These are phyloP conservation scores for Trichosporon asahii DNA, from an alignment of 1,284 basidiomycete genomes.

Conservation along the genomic window DNA sequence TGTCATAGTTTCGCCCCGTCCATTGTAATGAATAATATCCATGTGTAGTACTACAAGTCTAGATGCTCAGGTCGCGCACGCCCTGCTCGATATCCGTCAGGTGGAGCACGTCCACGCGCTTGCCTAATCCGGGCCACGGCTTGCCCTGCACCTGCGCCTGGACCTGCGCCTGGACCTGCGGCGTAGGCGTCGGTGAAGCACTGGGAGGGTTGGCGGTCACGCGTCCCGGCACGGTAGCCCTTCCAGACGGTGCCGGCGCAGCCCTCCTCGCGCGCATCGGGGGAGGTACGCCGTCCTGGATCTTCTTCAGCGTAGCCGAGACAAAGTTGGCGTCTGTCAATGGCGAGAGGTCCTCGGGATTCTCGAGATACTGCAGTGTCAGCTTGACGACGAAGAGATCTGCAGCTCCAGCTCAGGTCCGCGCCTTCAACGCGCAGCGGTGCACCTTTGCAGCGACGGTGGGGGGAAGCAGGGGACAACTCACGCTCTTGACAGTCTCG, in stretches of 20 bases:
- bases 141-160: slow-evolving; percentile 57
- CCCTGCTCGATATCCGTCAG: slow-evolving; percentile 19
- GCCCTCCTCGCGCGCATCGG: neutral
- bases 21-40: neutral
- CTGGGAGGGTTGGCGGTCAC: neutral
- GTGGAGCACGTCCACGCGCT: slow-evolving; percentile 36
- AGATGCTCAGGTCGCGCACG: neutral
- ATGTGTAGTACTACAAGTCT: neutral
- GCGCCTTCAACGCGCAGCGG: no score
- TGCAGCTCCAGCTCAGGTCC: no score
- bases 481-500: slow-evolving; percentile 69
- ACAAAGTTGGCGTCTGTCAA: slow-evolving; percentile 87
- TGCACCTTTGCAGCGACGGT: no score
- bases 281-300: slow-evolving; percentile 54
- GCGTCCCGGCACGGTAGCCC: slow-evolving; percentile 40
- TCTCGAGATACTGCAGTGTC: slow-evolving; percentile 64
- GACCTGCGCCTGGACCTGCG: slow-evolving; percentile 10
- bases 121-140: slow-evolving; percentile 75
- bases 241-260: slow-evolving; percentile 23
- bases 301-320: slow-evolving; percentile 65
- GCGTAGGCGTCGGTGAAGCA: no score
- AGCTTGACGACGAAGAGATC: no score
- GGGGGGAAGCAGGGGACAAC: slow-evolving; percentile 32
- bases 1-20: neutral
- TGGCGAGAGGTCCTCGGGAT: slow-evolving; percentile 77